Base-by-base conservation (phyloP, 2,329 filamentous ascomycete genomes). In the Gnomoniopsis sp. region DNA sequence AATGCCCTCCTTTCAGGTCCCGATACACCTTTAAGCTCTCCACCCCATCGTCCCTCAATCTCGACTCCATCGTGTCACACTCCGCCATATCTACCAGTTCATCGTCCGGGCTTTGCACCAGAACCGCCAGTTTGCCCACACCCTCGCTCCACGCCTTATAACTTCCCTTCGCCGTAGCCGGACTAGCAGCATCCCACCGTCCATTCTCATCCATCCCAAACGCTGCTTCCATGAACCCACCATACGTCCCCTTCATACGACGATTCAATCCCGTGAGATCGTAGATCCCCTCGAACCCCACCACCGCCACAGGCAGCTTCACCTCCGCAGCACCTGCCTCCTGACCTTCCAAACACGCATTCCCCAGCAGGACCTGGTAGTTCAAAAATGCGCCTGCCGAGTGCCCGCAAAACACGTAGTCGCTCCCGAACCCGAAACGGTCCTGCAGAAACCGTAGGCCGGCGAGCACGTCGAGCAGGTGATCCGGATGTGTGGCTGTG, bases 231-330 rank as follows among this genome's bases (percentile, higher is more conserved):
- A 88, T 75, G 61, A 91, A 86, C 3, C 77, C 76, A 6, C 72
- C 68, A 68, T 91, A 91, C 30, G 66, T 69, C 6, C 73, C 75
- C 19, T 67, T 69, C 38, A 80, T 75, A 8, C 79, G 75, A 49
- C 75, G 70, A 26, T 78, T 73, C 21, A 90, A 71, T 0, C 77
- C 78, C 8, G 76, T 76, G 11, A 91, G 70, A 66, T 88, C 83
- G 70, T 90, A 90, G 22, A 91, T 83, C 1, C 88, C 88, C 57
- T 82, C 82, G 21, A 89, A 71, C 36, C 85, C 81, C 4, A 89
- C 68, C n/a, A 89, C 71, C 3, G 79, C 82, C 2, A 73, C 66
- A 0, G 85, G 85, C 19, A 76, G 67, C 6, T 69, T 71, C 3
- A 75, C 67, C 53, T 1, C 62, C 62, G 12, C 64, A 62, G 67